Conservation (phyloP, 73 alveolate species). For the Breviolum minutum region DNA sequence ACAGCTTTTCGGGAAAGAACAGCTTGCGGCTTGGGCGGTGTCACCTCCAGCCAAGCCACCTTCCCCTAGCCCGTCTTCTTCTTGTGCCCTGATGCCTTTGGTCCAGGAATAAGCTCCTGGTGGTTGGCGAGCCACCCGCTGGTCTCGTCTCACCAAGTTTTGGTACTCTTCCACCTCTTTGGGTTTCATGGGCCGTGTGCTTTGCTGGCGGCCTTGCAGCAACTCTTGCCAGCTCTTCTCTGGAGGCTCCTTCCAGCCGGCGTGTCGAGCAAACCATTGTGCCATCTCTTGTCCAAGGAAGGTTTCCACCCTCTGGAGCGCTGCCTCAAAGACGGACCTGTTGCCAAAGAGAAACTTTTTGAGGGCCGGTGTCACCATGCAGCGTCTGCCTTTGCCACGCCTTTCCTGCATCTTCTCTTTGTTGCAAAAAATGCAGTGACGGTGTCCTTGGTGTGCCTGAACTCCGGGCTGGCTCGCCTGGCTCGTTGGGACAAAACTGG, state of each 20-base stretch:
- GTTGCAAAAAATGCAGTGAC: background rate
- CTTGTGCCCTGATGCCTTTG: too few species aligned
- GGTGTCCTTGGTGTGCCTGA: background rate
- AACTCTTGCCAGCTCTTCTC: background rate
- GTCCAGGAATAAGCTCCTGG: too few species aligned
- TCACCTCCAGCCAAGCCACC: too few species aligned
- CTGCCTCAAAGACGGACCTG: background rate
- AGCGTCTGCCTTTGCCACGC: too few species aligned
- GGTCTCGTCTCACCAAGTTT: background rate
- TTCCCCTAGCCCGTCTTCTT: too few species aligned
- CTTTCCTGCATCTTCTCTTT: background rate
- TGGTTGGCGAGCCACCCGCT: conserved; percentile 8
- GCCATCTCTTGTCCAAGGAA: background rate
- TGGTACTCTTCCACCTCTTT: background rate
- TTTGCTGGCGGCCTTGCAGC: background rate
- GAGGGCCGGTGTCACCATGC: too few species aligned
- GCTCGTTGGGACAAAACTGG: background rate
- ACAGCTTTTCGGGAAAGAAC: conserved; percentile 10
- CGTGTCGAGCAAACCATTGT: too few species aligned
- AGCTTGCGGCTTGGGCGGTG: conserved; percentile 47
- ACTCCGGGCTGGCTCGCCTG: background rate
- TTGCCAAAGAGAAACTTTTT: too few species aligned
- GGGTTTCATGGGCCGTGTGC: background rate
- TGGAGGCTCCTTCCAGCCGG: background rate
- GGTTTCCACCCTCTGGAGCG: background rate